Evolutionary conservation across 441 rosid genomes (phyloP).

Genomic region (Populus hybrid): DNA sequence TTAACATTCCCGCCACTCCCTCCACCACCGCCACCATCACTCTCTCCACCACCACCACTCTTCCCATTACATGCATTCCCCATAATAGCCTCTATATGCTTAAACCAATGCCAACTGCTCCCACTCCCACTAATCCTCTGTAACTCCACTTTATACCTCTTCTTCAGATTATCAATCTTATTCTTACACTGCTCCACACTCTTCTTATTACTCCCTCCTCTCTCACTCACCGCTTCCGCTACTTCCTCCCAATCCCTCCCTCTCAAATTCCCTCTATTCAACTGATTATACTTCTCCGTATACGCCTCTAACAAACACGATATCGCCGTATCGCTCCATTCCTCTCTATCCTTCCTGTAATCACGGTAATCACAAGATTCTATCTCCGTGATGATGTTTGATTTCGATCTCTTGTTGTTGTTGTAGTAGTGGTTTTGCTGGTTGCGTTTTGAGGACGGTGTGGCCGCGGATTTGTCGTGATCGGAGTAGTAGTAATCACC

Average conservation of each 20-base stretch:
- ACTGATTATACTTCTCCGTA: conserved; percentile 56
- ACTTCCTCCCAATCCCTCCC: too few relatives aligned
- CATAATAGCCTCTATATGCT: conserved; percentile 81
- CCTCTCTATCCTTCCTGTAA: conserved; percentile 80
- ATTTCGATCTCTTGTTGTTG: conserved; percentile 27
- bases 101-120: conserved; percentile 96
- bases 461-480: conserved; percentile 25
- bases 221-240: too few relatives aligned
- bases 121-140: conserved; percentile 63
- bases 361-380: conserved; percentile 20
- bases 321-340: conserved; percentile 93
- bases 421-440: conserved; percentile 5
- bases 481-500: conserved; percentile 24
- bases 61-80: conserved; percentile 54
- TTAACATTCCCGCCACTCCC: conserved; percentile 20
- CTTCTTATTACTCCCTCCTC: conserved; percentile 23
- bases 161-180: conserved; percentile 88
- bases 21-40: conserved; percentile 12
- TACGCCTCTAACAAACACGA: conserved; percentile 65
- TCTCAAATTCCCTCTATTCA: too few relatives aligned
- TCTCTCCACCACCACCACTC: conserved; percentile 16
- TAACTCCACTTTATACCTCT: conserved; percentile 75
- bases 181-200: conserved; percentile 97
- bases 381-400: conserved; percentile 10
- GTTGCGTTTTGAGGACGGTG: conserved; percentile 28